Conservation (phyloP, 192 early-diverging fungal genomes). For the Paraglomus occultum region DNA sequence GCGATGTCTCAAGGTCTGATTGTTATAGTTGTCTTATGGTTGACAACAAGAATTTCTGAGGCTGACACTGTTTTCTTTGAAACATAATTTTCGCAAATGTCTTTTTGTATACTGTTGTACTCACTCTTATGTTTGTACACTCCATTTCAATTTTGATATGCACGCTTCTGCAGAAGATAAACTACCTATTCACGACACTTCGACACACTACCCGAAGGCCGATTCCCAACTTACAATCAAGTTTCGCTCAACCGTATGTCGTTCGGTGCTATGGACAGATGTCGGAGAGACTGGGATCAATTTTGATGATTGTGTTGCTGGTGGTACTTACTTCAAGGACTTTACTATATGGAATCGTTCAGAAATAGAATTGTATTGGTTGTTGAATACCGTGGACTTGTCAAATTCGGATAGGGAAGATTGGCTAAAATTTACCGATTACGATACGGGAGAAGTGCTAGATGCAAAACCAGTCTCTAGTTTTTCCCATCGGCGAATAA, state of each 20-base stretch:
- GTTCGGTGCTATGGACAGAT: conserved; percentile 89
- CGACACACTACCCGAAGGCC: conserved; percentile 31
- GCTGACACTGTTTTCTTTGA: too few species aligned
- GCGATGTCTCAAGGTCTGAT: not conserved
- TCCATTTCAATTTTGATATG: not conserved
- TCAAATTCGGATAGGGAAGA: conserved; percentile 50
- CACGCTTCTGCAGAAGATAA: not conserved
- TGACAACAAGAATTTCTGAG: conserved; percentile 7
- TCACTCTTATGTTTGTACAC: conserved; percentile 2
- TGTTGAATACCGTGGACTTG: conserved; percentile 69
- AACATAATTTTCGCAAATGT: not conserved
- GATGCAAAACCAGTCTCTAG: conserved; percentile 62
- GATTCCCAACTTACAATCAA: conserved; percentile 67
- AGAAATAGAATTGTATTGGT: conserved; percentile 90
- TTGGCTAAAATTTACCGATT: conserved; percentile 76
- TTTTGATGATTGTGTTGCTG: conserved; percentile 93
- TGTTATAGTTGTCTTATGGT: conserved; percentile 8
- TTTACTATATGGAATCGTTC: conserved; percentile 88
- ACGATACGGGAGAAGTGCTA: conserved; percentile 58
- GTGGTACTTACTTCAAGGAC: conserved; percentile 85
- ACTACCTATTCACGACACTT: not conserved
- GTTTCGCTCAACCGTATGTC: conserved; percentile 82
- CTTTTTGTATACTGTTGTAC: not conserved
- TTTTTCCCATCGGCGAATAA: conserved; percentile 67
- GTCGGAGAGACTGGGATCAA: conserved; percentile 88